These are phyloP conservation scores for Colletotrichum sp. DNA, from an alignment of 2,329 filamentous ascomycete species.

Conservation along the genomic window DNA sequence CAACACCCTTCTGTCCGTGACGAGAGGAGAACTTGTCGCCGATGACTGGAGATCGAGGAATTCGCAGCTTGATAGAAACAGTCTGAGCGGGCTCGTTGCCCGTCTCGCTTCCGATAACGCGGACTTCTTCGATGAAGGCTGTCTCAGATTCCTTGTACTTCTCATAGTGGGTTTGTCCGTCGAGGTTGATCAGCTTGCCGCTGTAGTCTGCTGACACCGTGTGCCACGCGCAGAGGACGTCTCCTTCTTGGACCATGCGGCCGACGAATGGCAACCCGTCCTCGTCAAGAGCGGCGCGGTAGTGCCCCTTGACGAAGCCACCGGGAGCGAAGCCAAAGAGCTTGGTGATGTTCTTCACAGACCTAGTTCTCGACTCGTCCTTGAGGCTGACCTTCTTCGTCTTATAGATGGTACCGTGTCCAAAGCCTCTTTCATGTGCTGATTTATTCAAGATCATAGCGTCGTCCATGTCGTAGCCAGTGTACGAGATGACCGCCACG, in stretches of 20 bases:
- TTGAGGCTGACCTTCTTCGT: constrained; percentile 90
- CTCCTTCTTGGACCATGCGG: constrained; percentile 77
- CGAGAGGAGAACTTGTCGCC: constrained; percentile 99
- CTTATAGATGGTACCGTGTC: constrained; percentile 96
- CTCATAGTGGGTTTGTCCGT: constrained; percentile 84
- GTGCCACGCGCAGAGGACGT: constrained; percentile 88
- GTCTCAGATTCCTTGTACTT: constrained; percentile 94
- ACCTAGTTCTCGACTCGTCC: constrained; percentile 74
- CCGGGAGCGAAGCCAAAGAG: constrained; percentile 91
- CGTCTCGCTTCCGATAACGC: constrained; percentile 84
- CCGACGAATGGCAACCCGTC: constrained; percentile 89
- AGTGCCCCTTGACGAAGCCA: constrained; percentile 72
- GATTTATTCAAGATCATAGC: constrained; percentile 99
- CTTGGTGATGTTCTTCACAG: constrained; percentile 74
- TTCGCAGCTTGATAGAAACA: constrained; percentile 89
- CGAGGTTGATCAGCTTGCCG: constrained; percentile 82
- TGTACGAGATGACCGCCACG: constrained; percentile 98
- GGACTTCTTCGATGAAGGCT: constrained; percentile 91
- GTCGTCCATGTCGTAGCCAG: constrained; percentile 99
- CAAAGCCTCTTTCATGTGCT: constrained; percentile 93
- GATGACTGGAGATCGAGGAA: constrained; percentile 89
- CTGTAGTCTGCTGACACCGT: constrained; percentile 82
- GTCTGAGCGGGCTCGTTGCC: constrained; percentile 85
- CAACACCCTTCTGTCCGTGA: constrained; percentile 97
- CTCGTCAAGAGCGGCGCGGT: constrained; percentile 77